Base-by-base conservation (phyloP, 805 yeast genomes). In the Zygoascus bituminiphila region DNA sequence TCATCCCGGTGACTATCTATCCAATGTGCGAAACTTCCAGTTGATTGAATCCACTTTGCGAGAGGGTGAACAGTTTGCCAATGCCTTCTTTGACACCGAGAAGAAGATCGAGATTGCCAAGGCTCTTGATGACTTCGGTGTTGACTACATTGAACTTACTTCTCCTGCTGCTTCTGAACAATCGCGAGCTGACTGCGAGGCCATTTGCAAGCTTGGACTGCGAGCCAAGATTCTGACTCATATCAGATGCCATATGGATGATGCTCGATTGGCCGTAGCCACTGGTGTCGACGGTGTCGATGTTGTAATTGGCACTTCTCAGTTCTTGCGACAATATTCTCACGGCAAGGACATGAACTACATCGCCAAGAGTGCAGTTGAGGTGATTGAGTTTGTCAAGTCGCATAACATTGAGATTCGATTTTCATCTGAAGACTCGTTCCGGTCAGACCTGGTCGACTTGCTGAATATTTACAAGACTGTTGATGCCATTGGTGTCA, bases 241-340 rank as follows among this genome's bases (percentile, higher is more conserved):
- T 68, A 93, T 93, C 58, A 81, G 98, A 70, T 91, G 98, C 71
- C 97, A 91, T 72, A 91, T 91, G 97, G 98, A 91, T 69, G 98
- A 93, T 63, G 98, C 98, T 49, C 78, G 83, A 61, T 86, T 93
- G 51, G 98, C 98, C 5, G 98, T 91, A 43, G 93, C 87, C 63
- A 91, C 98, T 36, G 98, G 98, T 66, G 98, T 93, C 47, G 98
- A 93, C 66, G 98, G 98, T 71, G 98, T 91, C 54, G 97, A 93
- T 72, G 96, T 91, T 50, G 97, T 91, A 51, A 91, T 91, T 68
- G 98, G 98, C 56, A 91, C 98, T 20, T 89, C 97, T 26, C 95
- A 85, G 68, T 93, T 88, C 68, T 75, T 93, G 62, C 82, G 98
- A 70, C 84, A 89, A 68, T 89, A 81, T 68, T 85, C 96, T 22